Evolutionary conservation across 1,139 yeast genomes (phyloP).

Genomic region (Suhomyces atakaporum): DNA sequence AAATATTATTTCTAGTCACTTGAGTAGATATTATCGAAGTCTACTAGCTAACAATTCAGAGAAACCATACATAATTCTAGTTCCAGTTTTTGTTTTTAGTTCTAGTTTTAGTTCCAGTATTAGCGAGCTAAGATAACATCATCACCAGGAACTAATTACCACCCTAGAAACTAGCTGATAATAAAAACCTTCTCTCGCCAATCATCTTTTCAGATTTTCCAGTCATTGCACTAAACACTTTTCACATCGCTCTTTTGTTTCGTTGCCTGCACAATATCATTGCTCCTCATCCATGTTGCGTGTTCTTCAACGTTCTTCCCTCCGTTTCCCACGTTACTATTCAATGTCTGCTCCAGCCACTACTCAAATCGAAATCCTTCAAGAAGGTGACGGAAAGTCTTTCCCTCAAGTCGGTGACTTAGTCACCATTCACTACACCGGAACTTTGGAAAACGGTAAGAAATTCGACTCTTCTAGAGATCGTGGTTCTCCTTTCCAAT

Average conservation of each 20-base stretch:
- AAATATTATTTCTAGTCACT: no score
- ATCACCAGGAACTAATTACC: no score
- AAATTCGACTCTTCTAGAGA: conserved; percentile 93
- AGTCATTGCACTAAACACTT: no score
- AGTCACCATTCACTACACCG: conserved; percentile 93
- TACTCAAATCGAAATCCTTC: conserved; percentile 47
- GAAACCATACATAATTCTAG: no score
- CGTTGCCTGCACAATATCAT: conserved; percentile 1
- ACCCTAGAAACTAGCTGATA: no score
- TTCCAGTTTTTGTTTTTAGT: no score
- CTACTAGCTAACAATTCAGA: no score
- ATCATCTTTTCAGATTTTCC: no score
- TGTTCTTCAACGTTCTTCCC: conserved; percentile 8
- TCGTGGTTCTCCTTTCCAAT: conserved; percentile 93
- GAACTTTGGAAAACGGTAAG: conserved; percentile 91
- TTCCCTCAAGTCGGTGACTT: conserved; percentile 85
- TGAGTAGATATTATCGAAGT: no score
- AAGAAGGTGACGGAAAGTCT: conserved; percentile 77
- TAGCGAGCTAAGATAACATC: no score
- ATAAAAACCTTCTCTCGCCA: no score
- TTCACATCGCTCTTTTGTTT: neutral
- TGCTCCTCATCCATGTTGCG: conserved; percentile 8
- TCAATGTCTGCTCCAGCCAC: conserved; percentile 44
- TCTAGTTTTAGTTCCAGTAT: no score
- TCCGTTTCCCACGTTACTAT: conserved; percentile 7